phyloP scores from a whole-genome alignment of 805 yeast genomes.

The Yamadazyma sp. region DNA sequence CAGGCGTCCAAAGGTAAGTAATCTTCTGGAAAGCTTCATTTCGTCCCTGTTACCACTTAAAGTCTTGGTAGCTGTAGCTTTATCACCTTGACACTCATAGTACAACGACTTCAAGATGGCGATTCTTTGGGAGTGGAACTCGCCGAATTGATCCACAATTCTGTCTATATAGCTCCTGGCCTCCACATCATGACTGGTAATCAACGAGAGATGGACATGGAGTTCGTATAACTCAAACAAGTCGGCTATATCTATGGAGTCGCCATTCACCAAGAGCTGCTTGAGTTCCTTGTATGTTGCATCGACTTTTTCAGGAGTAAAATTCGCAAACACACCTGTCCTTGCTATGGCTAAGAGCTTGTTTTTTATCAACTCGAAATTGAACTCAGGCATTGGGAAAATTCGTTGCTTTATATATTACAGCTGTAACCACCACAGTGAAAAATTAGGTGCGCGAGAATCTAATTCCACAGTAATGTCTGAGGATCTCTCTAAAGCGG shows the following conservation, averaged over 20 bases:
- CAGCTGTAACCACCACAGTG: conserved; percentile 7
- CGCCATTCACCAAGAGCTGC: conserved; percentile 29
- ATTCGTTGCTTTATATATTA: conserved; percentile 2
- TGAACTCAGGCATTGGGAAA: conserved; percentile 4
- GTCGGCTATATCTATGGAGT: conserved; percentile 45
- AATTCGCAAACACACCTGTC: conserved; percentile 50
- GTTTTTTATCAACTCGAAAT: conserved; percentile 29
- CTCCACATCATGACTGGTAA: conserved; percentile 62
- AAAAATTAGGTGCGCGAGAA: background rate
- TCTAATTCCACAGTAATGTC: conserved; percentile 5
- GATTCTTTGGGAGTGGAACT: conserved; percentile 52
- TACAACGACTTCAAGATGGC: conserved; percentile 54
- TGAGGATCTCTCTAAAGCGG: conserved; percentile 12
- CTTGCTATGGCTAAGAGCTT: conserved; percentile 51
- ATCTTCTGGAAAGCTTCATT: conserved; percentile 35
- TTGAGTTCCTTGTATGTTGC: conserved; percentile 42
- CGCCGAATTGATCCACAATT: conserved; percentile 62
- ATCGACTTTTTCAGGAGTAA: conserved; percentile 46
- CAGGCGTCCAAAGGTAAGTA: conserved; percentile 33
- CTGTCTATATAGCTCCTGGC: conserved; percentile 68
- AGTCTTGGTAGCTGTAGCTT: conserved; percentile 25
- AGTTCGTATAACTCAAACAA: conserved; percentile 63
- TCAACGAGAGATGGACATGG: conserved; percentile 63
- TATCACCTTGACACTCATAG: conserved; percentile 52
- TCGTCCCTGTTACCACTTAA: conserved; percentile 36